phyloP scores from a whole-genome alignment of 2,329 filamentous ascomycete genomes.

The Pseudopyricularia javanii region DNA sequence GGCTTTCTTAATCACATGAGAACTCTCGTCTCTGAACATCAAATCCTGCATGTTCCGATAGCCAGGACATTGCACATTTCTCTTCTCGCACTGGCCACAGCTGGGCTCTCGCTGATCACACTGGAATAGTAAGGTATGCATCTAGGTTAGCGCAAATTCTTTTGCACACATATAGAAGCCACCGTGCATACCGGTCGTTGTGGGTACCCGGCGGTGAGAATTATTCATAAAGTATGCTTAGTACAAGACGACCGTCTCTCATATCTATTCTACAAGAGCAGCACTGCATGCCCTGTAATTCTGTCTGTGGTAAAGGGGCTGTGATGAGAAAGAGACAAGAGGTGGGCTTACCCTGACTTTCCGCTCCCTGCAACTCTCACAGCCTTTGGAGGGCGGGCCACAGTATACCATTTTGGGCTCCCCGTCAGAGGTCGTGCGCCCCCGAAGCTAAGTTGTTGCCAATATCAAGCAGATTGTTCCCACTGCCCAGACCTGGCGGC shows the following conservation, averaged over 20 bases:
- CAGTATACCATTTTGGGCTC: slow-evolving; percentile 37
- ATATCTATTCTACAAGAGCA: not conserved
- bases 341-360: slow-evolving; percentile 38
- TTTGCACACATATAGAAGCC: not conserved
- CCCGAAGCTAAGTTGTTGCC: not conserved
- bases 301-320: not conserved
- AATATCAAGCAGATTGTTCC: not conserved
- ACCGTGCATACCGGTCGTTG: not conserved
- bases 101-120: slow-evolving; percentile 39
- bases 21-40: slow-evolving; percentile 45
- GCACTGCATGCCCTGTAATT: not conserved
- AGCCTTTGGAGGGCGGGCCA: slow-evolving; percentile 44
- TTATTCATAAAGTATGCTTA: not conserved
- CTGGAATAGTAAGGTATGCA: slow-evolving; percentile 15
- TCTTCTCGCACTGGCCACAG: slow-evolving; percentile 43
- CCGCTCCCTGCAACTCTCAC: slow-evolving; percentile 40
- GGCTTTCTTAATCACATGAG: slow-evolving; percentile 40
- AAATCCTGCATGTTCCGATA: slow-evolving; percentile 43
- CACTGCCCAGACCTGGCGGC: not conserved
- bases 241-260: not conserved
- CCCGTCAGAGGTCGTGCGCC: not conserved
- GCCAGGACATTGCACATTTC: slow-evolving; percentile 37
- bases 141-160: not conserved
- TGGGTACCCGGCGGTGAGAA: not conserved
- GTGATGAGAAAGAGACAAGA: slow-evolving; percentile 2